Evolutionary conservation across 371 early-diverging fungal species (phyloP).

Genomic region (Funneliformis caledonium): DNA sequence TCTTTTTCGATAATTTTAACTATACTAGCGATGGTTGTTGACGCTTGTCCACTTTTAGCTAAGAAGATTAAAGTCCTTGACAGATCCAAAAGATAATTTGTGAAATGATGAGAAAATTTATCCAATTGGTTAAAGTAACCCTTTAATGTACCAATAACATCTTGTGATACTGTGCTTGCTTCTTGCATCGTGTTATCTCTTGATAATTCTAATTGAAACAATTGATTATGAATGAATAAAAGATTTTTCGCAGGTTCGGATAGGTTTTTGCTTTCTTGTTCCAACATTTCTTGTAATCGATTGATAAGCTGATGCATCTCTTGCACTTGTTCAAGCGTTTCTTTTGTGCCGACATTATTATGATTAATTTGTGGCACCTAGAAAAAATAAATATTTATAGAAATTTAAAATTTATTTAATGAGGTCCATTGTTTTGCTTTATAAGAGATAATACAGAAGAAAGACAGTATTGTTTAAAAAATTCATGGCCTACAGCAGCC

Average conservation of each 20-base stretch:
- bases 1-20: slow-evolving; percentile 91
- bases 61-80: slow-evolving; percentile 79
- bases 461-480: slow-evolving; percentile 12
- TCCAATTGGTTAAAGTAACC: slow-evolving; percentile 86
- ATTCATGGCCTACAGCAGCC: background rate
- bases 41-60: slow-evolving; percentile 66
- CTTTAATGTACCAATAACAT: slow-evolving; percentile 79
- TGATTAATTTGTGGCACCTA: slow-evolving; percentile 89
- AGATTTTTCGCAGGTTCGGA: slow-evolving; percentile 74
- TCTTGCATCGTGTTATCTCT: slow-evolving; percentile 81
- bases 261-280: slow-evolving; percentile 68
- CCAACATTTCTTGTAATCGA: slow-evolving; percentile 70
- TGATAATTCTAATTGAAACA: slow-evolving; percentile 88
- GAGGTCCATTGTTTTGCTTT: background rate
- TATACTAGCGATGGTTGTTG: slow-evolving; percentile 75
- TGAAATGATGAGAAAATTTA: slow-evolving; percentile 78
- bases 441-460: background rate
- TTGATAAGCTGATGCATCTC: slow-evolving; percentile 81
- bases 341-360: slow-evolving; percentile 89
- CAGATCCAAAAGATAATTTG: slow-evolving; percentile 83
- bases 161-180: slow-evolving; percentile 73
- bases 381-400: slow-evolving; percentile 2
- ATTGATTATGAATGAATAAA: slow-evolving; percentile 83
- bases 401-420: background rate
- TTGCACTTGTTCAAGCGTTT: slow-evolving; percentile 83